Percentiles rank a stretch among this genome's conserved stretches.
Evolutionary conservation across 345 rosid species (phyloP).

Genomic region (Abelmoschus esculentus): DNA sequence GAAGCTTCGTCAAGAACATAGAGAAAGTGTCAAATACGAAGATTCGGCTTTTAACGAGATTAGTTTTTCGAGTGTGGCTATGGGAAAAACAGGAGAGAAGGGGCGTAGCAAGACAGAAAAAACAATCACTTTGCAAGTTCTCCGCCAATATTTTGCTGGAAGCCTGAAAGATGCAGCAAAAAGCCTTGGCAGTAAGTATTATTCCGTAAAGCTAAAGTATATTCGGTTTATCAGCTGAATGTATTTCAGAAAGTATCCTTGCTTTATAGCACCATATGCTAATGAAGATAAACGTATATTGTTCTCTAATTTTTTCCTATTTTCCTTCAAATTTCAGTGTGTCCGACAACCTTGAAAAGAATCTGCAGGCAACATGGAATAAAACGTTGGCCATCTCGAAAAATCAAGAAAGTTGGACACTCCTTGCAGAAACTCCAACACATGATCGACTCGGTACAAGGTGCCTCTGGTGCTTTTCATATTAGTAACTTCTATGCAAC

Average conservation of each 20-base stretch:
- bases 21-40: slow-evolving; percentile 31
- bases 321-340: slow-evolving; percentile 50
- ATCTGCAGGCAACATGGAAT: slow-evolving; percentile 91
- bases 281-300: background rate
- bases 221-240: background rate
- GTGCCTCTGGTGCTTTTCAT: slow-evolving; percentile 58
- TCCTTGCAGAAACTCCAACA: slow-evolving; percentile 78
- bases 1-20: slow-evolving; percentile 23
- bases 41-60: slow-evolving; percentile 41
- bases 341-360: slow-evolving; percentile 95
- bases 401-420: slow-evolving; percentile 88
- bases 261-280: background rate
- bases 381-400: slow-evolving; percentile 89
- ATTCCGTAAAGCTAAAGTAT: background rate
- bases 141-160: slow-evolving; percentile 72
- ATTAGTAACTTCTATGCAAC: slow-evolving; percentile 57
- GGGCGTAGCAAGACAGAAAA: slow-evolving; percentile 65
- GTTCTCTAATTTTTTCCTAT: background rate
- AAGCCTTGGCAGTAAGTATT: slow-evolving; percentile 72
- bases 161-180: slow-evolving; percentile 95
- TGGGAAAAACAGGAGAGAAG: slow-evolving; percentile 39
- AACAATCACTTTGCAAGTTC: slow-evolving; percentile 66
- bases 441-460: slow-evolving; percentile 73
- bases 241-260: background rate
- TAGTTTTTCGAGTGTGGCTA: slow-evolving; percentile 30